phyloP scores from a whole-genome alignment of 257 asterid genomes.

The Scutellaria baicalensis region DNA sequence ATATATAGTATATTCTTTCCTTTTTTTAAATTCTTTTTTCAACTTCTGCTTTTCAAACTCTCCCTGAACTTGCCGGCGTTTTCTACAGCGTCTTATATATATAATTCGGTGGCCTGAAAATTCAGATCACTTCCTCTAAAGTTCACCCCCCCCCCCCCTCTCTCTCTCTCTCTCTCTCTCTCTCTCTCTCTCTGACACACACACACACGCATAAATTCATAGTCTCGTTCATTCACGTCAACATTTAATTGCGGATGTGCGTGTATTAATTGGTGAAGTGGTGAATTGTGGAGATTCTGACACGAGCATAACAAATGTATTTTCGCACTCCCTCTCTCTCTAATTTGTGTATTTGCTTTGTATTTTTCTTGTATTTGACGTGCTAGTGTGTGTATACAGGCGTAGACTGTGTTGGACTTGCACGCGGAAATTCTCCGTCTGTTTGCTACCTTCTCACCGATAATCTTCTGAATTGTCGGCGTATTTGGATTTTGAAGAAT shows the following conservation, averaged over 20 bases:
- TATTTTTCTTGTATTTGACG: conserved; percentile 12
- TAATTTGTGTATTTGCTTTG: conserved; percentile 2
- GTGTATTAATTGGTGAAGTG: conserved; percentile 23
- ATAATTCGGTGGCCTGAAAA: conserved; percentile 12
- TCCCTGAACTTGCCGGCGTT: conserved; percentile 30
- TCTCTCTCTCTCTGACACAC: not conserved
- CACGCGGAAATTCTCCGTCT: conserved; percentile 9
- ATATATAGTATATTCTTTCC: not conserved
- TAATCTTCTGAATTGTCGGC: conserved; percentile 6
- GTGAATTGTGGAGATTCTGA: conserved; percentile 37
- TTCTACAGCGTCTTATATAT: conserved; percentile 8
- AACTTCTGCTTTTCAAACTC: conserved; percentile 16
- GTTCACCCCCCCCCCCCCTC: not conserved
- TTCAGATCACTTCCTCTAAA: conserved; percentile 20
- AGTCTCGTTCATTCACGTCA: conserved; percentile 21
- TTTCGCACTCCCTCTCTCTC: conserved; percentile 3
- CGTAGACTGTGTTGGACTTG: conserved; percentile 9
- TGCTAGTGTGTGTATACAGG: conserved; percentile 13
- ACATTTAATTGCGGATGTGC: conserved; percentile 26
- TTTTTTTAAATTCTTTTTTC: not conserved
- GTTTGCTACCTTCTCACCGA: conserved; percentile 11
- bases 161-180: not conserved
- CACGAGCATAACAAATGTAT: conserved; percentile 20
- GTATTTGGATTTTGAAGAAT: conserved; percentile 23
- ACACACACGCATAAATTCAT: conserved; percentile 10